Evolutionary conservation across 2,329 filamentous ascomycete genomes (phyloP).

Genomic region (Sclerotinia trifoliorum): DNA sequence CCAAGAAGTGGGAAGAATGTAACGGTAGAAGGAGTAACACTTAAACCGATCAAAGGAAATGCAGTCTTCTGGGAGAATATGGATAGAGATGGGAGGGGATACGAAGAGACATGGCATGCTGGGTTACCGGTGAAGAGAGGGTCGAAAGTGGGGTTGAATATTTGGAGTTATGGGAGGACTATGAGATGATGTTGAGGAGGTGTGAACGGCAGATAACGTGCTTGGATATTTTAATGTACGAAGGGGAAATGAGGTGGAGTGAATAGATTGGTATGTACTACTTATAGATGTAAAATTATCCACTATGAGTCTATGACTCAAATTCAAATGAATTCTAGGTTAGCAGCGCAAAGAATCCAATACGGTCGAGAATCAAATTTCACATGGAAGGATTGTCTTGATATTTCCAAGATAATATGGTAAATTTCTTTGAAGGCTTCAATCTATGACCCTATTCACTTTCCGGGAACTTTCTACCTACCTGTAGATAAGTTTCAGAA

Average conservation of each 20-base stretch:
- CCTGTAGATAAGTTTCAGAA: neutral
- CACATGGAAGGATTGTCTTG: neutral
- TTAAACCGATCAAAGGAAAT: constrained; percentile 56
- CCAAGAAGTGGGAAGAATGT: constrained; percentile 29
- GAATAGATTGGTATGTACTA: neutral
- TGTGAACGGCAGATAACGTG: neutral
- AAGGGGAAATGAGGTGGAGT: neutral
- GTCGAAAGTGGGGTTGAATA: constrained; percentile 60
- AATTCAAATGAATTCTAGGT: neutral
- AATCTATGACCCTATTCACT: neutral
- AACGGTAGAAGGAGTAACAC: constrained; percentile 49
- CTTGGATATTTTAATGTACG: neutral
- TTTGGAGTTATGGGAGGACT: constrained; percentile 56
- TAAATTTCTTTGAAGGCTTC: neutral
- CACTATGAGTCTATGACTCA: too few species aligned
- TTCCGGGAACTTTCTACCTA: neutral
- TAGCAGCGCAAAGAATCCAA: too few species aligned
- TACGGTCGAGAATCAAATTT: neutral
- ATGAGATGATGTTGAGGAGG: neutral
- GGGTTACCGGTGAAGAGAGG: constrained; percentile 56
- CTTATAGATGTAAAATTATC: neutral
- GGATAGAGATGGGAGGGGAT: constrained; percentile 53
- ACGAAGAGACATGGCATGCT: constrained; percentile 60
- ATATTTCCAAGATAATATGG: neutral
- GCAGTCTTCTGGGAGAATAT: constrained; percentile 65